phyloP scores from a whole-genome alignment of 2,329 filamentous ascomycete genomes.

The Westerdykella ornata region DNA sequence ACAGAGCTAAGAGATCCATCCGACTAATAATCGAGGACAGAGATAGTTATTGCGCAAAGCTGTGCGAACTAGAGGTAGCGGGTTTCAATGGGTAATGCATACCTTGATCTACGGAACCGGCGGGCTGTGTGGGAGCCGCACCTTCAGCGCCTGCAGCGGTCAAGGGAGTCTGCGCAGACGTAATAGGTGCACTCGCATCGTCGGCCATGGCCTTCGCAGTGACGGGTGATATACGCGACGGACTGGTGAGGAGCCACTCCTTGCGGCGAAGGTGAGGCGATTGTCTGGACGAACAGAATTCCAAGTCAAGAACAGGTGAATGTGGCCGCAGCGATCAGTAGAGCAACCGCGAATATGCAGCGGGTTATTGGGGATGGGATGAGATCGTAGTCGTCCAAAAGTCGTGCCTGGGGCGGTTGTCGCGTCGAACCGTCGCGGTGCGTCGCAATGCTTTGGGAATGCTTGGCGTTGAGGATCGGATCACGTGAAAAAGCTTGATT shows the following conservation, averaged over 20 bases:
- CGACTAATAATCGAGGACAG: neutral
- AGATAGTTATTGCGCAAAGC: neutral
- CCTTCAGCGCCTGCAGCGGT: slow-evolving; percentile 17
- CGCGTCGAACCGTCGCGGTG: slow-evolving; percentile 31
- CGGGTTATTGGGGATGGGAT: slow-evolving; percentile 13
- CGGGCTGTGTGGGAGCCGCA: slow-evolving; percentile 16
- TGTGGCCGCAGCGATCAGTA: neutral
- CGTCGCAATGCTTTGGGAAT: slow-evolving; percentile 16
- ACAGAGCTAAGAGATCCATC: neutral
- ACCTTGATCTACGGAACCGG: slow-evolving; percentile 29
- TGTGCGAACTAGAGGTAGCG: neutral
- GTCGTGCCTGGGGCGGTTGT: slow-evolving; percentile 10
- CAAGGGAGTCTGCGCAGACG: slow-evolving; percentile 22
- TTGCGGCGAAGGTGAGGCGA: slow-evolving; percentile 14
- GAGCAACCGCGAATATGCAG: slow-evolving; percentile 5
- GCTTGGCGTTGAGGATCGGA: slow-evolving; percentile 5
- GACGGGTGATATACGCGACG: slow-evolving; percentile 8
- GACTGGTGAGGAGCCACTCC: too few relatives aligned
- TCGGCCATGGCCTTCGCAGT: slow-evolving; percentile 28
- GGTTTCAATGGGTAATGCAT: slow-evolving; percentile 7
- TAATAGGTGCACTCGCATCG: slow-evolving; percentile 24
- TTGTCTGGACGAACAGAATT: slow-evolving; percentile 9
- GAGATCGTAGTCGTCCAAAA: slow-evolving; percentile 23
- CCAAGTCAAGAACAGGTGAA: neutral
- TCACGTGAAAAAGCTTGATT: slow-evolving; percentile 5